These are phyloP conservation scores for Ophiocordyceps camponoti-leonardi DNA, from an alignment of 2,329 filamentous ascomycete species.

Conservation along the genomic window DNA sequence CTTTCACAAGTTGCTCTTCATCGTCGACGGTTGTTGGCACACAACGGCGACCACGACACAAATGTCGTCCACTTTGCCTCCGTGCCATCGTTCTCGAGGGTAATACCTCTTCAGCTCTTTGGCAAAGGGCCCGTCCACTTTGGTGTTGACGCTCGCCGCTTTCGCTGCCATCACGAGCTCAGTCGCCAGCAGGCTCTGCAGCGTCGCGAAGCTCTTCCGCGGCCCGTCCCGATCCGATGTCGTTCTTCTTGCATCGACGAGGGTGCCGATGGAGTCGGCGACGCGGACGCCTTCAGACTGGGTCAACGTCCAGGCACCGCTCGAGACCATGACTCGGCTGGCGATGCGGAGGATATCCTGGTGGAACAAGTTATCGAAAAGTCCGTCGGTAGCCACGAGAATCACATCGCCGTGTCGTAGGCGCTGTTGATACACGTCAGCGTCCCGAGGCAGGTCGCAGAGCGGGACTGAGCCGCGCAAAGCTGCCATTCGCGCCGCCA, in stretches of 20 bases:
- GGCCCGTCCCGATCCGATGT: no score
- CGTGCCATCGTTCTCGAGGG: conserved; percentile 71
- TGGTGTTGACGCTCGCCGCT: conserved; percentile 62
- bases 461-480: conserved; percentile 64
- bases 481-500: conserved; percentile 61
- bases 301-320: conserved; percentile 56
- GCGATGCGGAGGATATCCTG: conserved; percentile 75
- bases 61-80: conserved; percentile 93
- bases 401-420: conserved; percentile 84
- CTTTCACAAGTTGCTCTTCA: neutral
- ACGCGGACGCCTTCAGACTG: conserved; percentile 43
- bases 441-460: conserved; percentile 69
- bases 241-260: conserved; percentile 6
- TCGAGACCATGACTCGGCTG: conserved; percentile 55
- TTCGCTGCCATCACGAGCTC: conserved; percentile 74
- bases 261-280: conserved; percentile 37
- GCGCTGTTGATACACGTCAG: conserved; percentile 57
- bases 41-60: conserved; percentile 70
- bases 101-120: conserved; percentile 84
- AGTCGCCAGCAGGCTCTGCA: conserved; percentile 65
- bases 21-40: conserved; percentile 34
- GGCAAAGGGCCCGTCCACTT: conserved; percentile 80
- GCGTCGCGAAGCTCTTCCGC: conserved; percentile 5
- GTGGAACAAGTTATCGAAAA: conserved; percentile 89
- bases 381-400: conserved; percentile 85